Base-by-base conservation (phyloP, 768 basidiomycete species). In the Rhizopogon vesiculosus region DNA sequence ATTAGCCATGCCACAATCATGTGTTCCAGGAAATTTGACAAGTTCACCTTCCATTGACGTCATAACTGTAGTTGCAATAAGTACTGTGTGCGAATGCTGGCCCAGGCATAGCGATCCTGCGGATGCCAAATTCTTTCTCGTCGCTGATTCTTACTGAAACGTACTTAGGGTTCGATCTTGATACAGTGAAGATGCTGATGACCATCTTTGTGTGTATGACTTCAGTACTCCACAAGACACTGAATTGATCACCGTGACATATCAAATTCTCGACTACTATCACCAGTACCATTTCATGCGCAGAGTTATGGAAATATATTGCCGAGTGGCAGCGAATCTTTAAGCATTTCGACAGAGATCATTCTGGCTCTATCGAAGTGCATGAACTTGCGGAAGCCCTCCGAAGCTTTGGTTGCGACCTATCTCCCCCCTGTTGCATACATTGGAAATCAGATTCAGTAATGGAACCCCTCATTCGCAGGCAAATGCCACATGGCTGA, bases 261-360 rank as follows among this genome's bases (percentile, higher is more conserved):
- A 51, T 33, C 45, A 42, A 25, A 22, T 18, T 19, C 48, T 13
- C 22, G 16, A 45, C 53, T 55, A 45, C 53, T 55, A 46, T 33
- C 41, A 31, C 44, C 5, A 16, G 33, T 28, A 38, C 10, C 48
- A 35, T 48, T 13, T 62, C 18, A 43, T 49, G 53, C 45, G 31
- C 61, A 90, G 89, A 91, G 63, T 91, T 92, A n/a, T 92, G 87
- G 87, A 87, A 90, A 68, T 93, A 93, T 65, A 88, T 93, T 16
- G 76, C 78, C 18, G 91, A 93, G 52, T 94, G 91, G 90, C 87
- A 90, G 64, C 80, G 81, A 58, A 89, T 91, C 53, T 94, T 93
- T 73, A 79, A 80, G 57, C 87, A 86, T 62, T 92, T 91, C 64
- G 90, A 92, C 70, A 76, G 78, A 51, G 89, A 91, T 65, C 77